Conservation (phyloP, 345 rosid species). For the Acer yangbiense region DNA sequence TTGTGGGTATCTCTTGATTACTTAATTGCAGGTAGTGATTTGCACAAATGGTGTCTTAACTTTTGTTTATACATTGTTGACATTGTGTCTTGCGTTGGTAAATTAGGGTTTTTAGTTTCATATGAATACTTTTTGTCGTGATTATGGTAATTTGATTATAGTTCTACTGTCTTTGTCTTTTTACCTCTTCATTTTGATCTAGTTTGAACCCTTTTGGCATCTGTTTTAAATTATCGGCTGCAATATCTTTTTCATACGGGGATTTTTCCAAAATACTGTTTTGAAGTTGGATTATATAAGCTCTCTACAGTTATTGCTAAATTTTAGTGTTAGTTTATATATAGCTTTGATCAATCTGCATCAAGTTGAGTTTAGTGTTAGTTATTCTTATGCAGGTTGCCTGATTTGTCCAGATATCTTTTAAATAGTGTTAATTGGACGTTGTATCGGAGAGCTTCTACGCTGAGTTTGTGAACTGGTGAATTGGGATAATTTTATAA, state of each 20-base stretch:
- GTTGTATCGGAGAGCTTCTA: neutral
- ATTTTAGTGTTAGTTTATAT: neutral
- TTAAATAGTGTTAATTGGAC: slow-evolving; percentile 3
- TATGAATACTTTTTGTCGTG: neutral
- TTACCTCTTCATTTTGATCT: neutral
- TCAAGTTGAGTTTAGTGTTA: neutral
- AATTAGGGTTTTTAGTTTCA: neutral
- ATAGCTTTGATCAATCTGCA: neutral
- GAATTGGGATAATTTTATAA: neutral
- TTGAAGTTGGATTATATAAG: neutral
- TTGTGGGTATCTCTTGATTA: neutral
- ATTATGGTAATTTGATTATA: neutral
- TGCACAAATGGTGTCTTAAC: neutral
- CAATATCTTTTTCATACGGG: neutral
- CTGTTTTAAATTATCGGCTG: neutral
- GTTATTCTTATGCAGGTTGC: slow-evolving; percentile 23
- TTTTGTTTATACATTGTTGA: neutral
- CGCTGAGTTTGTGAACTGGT: slow-evolving; percentile 1
- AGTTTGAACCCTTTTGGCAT: neutral
- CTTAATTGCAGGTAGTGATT: neutral
- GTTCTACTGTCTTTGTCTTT: neutral
- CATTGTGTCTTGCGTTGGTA: neutral
- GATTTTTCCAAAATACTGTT: neutral
- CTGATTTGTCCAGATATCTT: slow-evolving; percentile 13
- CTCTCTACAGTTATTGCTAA: neutral